These are phyloP conservation scores for Termitomyces sp. DNA, from an alignment of 768 basidiomycete genomes.

Conservation along the genomic window DNA sequence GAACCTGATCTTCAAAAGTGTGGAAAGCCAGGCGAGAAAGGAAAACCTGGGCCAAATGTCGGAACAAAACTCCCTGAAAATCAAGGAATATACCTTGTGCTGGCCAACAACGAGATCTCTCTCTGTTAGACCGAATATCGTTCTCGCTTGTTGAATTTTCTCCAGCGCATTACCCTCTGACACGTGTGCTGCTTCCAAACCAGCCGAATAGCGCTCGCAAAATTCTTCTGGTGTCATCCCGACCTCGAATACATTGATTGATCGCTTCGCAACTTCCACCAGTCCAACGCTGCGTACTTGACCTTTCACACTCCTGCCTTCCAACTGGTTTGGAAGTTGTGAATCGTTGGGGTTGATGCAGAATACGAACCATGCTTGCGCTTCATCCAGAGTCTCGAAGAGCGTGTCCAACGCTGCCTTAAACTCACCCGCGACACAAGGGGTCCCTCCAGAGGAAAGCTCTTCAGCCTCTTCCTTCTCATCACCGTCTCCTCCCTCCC, in stretches of 20 bases:
- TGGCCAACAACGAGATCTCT: slow-evolving; percentile 76
- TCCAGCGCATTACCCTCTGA: slow-evolving; percentile 56
- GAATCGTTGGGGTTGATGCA: slow-evolving; percentile 95
- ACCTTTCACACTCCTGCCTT: slow-evolving; percentile 86
- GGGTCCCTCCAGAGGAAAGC: slow-evolving; percentile 30
- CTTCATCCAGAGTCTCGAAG: slow-evolving; percentile 84
- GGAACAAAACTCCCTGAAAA: neutral
- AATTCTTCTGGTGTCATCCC: slow-evolving; percentile 86
- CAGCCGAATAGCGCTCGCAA: slow-evolving; percentile 73
- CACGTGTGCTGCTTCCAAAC: slow-evolving; percentile 51
- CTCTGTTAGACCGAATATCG: slow-evolving; percentile 53
- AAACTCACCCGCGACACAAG: slow-evolving; percentile 89
- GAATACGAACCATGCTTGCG: slow-evolving; percentile 87
- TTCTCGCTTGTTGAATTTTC: slow-evolving; percentile 52
- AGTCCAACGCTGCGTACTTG: slow-evolving; percentile 83
- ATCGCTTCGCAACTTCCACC: slow-evolving; percentile 68
- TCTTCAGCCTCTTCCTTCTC: slow-evolving; percentile 50
- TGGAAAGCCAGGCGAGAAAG: slow-evolving; percentile 84
- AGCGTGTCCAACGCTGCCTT: slow-evolving; percentile 77
- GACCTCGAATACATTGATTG: slow-evolving; percentile 69
- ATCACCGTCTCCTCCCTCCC: slow-evolving; percentile 38
- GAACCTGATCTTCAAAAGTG: slow-evolving; percentile 79
- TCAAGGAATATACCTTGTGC: slow-evolving; percentile 57
- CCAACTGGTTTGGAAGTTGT: slow-evolving; percentile 90
- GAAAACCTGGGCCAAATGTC: slow-evolving; percentile 59